phyloP scores from a whole-genome alignment of 768 basidiomycete genomes.

The Termitomyces sp. region DNA sequence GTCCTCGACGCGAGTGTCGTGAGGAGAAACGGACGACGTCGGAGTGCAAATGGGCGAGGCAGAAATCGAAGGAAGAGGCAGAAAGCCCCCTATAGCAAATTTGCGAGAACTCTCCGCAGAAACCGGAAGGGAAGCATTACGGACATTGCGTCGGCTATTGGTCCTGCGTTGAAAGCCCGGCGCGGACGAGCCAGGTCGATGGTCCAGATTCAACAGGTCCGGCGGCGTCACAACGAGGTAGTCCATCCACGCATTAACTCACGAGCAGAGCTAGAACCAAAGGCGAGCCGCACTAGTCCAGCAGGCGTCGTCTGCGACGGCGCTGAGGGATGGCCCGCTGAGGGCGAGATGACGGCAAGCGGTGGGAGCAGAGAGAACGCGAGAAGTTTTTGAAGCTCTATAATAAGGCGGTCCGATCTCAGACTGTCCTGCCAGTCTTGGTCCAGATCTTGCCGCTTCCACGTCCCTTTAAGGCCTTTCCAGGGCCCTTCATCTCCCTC shows the following conservation, averaged over 20 bases:
- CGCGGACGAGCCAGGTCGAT: constrained; percentile 1
- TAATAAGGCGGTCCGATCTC: constrained; percentile 11
- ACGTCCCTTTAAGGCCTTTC: neutral
- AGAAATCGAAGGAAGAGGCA: constrained; percentile 50
- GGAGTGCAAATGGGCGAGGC: constrained; percentile 58
- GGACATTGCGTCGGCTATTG: constrained; percentile 1
- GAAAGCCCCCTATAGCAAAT: constrained; percentile 30
- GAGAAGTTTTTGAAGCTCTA: neutral
- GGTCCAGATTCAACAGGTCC: constrained; percentile 9
- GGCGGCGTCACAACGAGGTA: constrained; percentile 11
- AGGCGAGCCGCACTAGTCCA: neutral
- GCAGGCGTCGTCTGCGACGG: neutral
- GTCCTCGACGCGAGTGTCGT: constrained; percentile 8
- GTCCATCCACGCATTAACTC: constrained; percentile 11
- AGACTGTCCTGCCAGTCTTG: constrained; percentile 1
- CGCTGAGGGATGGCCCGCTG: neutral
- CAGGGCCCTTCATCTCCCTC: neutral
- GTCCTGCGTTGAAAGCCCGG: constrained; percentile 9
- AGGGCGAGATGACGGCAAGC: neutral
- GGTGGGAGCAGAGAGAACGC: neutral
- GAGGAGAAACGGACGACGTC: constrained; percentile 26
- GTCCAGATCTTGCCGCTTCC: constrained; percentile 9
- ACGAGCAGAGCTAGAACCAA: neutral
- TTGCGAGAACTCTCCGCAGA: constrained; percentile 13
- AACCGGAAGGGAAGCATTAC: constrained; percentile 1